Conservation (phyloP, 1,284 basidiomycete species). For the Cryptococcus sp. region DNA sequence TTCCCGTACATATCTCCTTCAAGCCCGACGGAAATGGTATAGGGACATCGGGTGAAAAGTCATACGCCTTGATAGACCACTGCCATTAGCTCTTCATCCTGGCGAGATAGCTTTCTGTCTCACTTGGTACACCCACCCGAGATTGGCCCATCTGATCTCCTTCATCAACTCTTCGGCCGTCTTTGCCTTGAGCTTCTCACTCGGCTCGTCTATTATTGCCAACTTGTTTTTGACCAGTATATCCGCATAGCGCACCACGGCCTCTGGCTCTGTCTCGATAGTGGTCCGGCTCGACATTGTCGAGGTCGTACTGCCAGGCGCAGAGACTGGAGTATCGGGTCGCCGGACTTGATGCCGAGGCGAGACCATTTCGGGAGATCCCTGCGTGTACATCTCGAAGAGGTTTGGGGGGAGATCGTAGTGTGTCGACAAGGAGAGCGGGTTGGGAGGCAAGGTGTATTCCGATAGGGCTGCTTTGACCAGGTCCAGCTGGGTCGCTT, state of each 20-base stretch:
- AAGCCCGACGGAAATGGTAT: constrained; percentile 59
- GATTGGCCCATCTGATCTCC: constrained; percentile 79
- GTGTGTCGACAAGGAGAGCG: constrained; percentile 79
- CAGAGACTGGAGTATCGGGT: neutral
- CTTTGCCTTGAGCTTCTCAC: constrained; percentile 54
- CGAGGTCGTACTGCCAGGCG: neutral
- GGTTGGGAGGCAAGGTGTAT: constrained; percentile 71
- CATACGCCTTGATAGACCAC: constrained; percentile 88
- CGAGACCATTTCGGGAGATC: constrained; percentile 20
- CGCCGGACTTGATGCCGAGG: constrained; percentile 16
- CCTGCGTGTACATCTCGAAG: constrained; percentile 49
- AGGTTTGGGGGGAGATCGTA: constrained; percentile 62
- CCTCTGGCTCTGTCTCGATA: constrained; percentile 36
- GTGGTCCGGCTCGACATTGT: constrained; percentile 6
- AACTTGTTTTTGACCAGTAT: constrained; percentile 29
- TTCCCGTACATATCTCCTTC: constrained; percentile 56
- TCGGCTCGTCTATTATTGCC: constrained; percentile 33
- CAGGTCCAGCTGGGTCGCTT: constrained; percentile 59
- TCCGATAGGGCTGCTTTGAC: constrained; percentile 63
- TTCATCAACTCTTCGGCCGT: constrained; percentile 63
- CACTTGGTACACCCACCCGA: constrained; percentile 74
- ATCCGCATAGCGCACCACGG: constrained; percentile 36
- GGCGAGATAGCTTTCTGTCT: constrained; percentile 7
- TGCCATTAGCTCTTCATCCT: constrained; percentile 46
- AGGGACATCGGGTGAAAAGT: constrained; percentile 59